Conservation (phyloP, 148 eudicot genomes). For the Dysphania ambrosioides region DNA sequence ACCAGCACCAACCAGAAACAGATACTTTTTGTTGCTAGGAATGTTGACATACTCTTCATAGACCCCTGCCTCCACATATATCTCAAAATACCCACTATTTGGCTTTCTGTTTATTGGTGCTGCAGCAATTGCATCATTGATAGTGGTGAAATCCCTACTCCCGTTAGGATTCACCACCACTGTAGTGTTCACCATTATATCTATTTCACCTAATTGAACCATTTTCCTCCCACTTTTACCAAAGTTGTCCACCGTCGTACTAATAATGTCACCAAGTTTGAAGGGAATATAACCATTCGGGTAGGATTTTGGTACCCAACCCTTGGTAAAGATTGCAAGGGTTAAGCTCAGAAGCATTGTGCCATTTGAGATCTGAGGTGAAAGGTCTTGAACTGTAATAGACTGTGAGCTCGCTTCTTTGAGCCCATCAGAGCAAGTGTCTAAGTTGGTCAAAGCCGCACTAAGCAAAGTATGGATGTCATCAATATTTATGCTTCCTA, state of each 20-base stretch:
- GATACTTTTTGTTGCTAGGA: conserved; percentile 27
- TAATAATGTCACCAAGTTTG: not conserved
- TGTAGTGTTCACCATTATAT: conserved; percentile 17
- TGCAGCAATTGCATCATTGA: conserved; percentile 34
- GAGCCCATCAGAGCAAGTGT: conserved; percentile 42
- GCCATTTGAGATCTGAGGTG: conserved; percentile 15
- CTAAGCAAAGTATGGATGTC: conserved; percentile 35
- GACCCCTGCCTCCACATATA: conserved; percentile 34
- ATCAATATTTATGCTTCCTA: conserved; percentile 1
- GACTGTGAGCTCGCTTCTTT: conserved; percentile 2
- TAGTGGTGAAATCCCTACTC: conserved; percentile 37
- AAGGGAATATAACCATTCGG: not conserved
- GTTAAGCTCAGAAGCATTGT: conserved; percentile 27
- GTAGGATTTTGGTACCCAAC: conserved; percentile 21
- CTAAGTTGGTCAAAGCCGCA: conserved; percentile 34
- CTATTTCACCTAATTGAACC: not conserved
- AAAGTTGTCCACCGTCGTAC: not conserved
- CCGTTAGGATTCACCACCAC: conserved; percentile 44
- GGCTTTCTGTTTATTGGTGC: conserved; percentile 33
- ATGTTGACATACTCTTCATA: conserved; percentile 37
- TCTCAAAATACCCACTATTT: conserved; percentile 34
- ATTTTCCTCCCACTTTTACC: conserved; percentile 4
- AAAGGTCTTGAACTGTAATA: not conserved
- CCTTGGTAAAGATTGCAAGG: conserved; percentile 26
- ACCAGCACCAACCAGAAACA: conserved; percentile 48